Evolutionary conservation across 768 basidiomycete genomes (phyloP).

Genomic region (Boletus sensibilis): DNA sequence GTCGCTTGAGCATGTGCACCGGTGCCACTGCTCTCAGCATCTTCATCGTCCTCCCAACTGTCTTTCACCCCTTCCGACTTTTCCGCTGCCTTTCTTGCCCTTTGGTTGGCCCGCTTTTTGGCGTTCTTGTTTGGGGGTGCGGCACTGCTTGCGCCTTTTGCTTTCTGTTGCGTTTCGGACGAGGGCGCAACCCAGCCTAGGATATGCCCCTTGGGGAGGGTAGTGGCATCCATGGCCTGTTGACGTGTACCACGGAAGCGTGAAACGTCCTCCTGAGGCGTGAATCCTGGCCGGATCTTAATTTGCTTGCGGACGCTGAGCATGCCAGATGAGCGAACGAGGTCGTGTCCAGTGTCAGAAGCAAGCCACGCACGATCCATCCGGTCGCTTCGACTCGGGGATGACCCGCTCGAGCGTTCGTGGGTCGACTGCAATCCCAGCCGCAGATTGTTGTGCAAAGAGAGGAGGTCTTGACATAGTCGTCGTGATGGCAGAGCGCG

Average conservation of each 20-base stretch:
- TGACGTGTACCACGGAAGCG: constrained; percentile 80
- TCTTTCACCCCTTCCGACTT: constrained; percentile 62
- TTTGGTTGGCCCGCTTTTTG: constrained; percentile 77
- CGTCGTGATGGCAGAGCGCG: constrained; percentile 7
- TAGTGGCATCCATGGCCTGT: constrained; percentile 61
- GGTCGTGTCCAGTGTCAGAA: constrained; percentile 7
- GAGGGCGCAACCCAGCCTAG: constrained; percentile 76
- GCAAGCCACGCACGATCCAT: constrained; percentile 67
- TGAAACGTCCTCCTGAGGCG: constrained; percentile 91
- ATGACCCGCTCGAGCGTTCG: constrained; percentile 85
- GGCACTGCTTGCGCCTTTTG: constrained; percentile 29
- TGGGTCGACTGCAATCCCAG: constrained; percentile 86
- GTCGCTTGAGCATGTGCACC: not conserved
- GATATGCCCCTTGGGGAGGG: constrained; percentile 76
- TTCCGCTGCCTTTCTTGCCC: constrained; percentile 61
- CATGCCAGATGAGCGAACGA: constrained; percentile 6
- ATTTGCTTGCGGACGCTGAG: constrained; percentile 79
- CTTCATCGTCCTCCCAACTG: constrained; percentile 77
- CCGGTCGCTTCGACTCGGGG: constrained; percentile 75
- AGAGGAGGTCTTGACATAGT: constrained; percentile 76
- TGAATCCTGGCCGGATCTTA: constrained; percentile 90
- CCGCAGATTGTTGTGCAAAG: constrained; percentile 62
- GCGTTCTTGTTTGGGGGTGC: constrained; percentile 71
- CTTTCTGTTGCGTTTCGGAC: constrained; percentile 35
- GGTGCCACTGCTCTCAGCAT: constrained; percentile 33